phyloP scores from a whole-genome alignment of 1,139 yeast species.

The Debaryomyces fabryi region DNA sequence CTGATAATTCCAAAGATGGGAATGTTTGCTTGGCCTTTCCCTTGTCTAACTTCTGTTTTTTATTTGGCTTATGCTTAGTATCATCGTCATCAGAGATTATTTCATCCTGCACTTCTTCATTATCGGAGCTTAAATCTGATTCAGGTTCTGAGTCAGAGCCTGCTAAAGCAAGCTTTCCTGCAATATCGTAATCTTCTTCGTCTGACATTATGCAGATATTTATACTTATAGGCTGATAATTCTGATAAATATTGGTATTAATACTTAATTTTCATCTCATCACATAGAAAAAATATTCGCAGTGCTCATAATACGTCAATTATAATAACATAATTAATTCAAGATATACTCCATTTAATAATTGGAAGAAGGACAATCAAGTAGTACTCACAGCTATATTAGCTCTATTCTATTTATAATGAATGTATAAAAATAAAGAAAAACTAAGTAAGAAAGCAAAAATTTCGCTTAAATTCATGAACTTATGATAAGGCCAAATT shows the following conservation, averaged over 20 bases:
- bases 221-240: not conserved
- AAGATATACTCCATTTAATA: not conserved
- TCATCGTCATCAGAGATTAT: conserved; percentile 52
- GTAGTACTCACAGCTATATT: not conserved
- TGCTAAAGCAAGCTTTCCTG: conserved; percentile 59
- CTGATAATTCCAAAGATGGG: conserved; percentile 71
- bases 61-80: conserved; percentile 23
- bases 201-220: conserved; percentile 39
- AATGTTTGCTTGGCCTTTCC: conserved; percentile 34
- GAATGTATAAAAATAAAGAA: not conserved
- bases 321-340: not conserved
- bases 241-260: not conserved
- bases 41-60: conserved; percentile 22
- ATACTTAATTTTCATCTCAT: conserved; percentile 11
- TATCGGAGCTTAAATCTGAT: conserved; percentile 29
- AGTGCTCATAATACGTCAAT: conserved; percentile 3
- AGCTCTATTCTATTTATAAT: not conserved
- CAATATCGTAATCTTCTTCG: conserved; percentile 71
- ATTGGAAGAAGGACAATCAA: not conserved
- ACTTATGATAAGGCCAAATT: not conserved
- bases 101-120: conserved; percentile 58
- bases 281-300: conserved; percentile 9
- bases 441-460: not conserved
- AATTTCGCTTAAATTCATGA: not conserved
- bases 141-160: conserved; percentile 45